These are phyloP conservation scores for Saccharomyces uvarum DNA, from an alignment of 1,139 yeast species.

Conservation along the genomic window DNA sequence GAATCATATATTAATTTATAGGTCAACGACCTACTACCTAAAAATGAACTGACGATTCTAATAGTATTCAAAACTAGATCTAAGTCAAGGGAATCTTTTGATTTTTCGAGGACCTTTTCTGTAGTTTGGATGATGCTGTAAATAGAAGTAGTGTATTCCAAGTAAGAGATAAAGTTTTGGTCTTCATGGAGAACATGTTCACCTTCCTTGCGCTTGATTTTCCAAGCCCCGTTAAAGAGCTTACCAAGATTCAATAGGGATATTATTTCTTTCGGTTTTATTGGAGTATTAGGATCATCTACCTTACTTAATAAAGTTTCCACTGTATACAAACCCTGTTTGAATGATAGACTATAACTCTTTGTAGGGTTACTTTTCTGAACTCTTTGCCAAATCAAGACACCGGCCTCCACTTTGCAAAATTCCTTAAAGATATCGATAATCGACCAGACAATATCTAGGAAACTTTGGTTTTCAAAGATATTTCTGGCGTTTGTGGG, in stretches of 20 bases:
- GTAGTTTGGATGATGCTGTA: constrained; percentile 41
- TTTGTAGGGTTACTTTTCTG: constrained; percentile 60
- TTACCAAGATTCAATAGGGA: constrained; percentile 39
- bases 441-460: constrained; percentile 43
- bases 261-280: constrained; percentile 34
- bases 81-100: constrained; percentile 21
- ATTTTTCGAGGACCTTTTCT: constrained; percentile 34
- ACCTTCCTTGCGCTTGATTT: constrained; percentile 51
- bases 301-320: constrained; percentile 40
- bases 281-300: constrained; percentile 25
- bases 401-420: constrained; percentile 35
- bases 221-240: constrained; percentile 52
- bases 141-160: constrained; percentile 42
- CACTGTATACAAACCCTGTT: constrained; percentile 50
- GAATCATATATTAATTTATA: constrained; percentile 23
- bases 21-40: constrained; percentile 23
- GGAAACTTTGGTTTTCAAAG: constrained; percentile 35
- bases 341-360: constrained; percentile 61
- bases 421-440: constrained; percentile 40
- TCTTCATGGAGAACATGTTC: constrained; percentile 60
- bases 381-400: constrained; percentile 48
- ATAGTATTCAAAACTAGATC: constrained; percentile 30
- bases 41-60: constrained; percentile 33
- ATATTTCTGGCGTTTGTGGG: constrained; percentile 47
- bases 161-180: constrained; percentile 42